Base-by-base conservation (phyloP, 257 asterid genomes). In the Voacanga thouarsii region DNA sequence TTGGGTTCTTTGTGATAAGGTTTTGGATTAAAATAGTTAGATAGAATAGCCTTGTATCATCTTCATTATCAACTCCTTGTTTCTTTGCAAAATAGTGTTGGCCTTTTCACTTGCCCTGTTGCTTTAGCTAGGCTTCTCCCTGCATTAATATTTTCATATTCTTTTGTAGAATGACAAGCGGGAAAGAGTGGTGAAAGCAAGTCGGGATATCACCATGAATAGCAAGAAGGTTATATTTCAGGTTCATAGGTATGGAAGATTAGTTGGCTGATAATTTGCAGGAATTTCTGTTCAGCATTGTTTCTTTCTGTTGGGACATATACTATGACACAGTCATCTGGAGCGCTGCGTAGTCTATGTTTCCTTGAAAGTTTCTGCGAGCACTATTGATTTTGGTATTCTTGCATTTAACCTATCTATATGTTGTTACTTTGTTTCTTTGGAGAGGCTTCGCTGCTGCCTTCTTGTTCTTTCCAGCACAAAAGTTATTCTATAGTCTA, bases 161-260 rank as follows among this genome's bases (percentile, higher is more conserved):
- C 2, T 28, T 82, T n/a, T 71, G 78, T 86, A 95, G 99, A 93
- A 95, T 79, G 99, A 95, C 12, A 95, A 91, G 82, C 85, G 98
- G 51, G 98, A 95, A 86, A 85, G 97, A 79, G 90, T 95, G 75
- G 98, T 95, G 79, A 95, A 93, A 84, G 99, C 97, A 59, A 95
- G 99, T 81, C 91, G 99, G 18, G 99, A 95, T 78, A 77, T 93
- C 76, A 95, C 99, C 26, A 93, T 89, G 91, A 93, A 89, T 74
- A 95, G 98, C 87, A 95, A 95, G 84, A 93, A 95, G 84, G 99
- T 90, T 82, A 93, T 93, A 79, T 95, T 93, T 82, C 99, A 95
- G 86, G 99, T 93, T 85, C 98, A 93, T 80, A 93, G 98, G 99
- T 95, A 86, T 82, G 79, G 75, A 70, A 76, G 63, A 33, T 49